phyloP scores from a whole-genome alignment of 768 basidiomycete species.

The Podaxis sp. region DNA sequence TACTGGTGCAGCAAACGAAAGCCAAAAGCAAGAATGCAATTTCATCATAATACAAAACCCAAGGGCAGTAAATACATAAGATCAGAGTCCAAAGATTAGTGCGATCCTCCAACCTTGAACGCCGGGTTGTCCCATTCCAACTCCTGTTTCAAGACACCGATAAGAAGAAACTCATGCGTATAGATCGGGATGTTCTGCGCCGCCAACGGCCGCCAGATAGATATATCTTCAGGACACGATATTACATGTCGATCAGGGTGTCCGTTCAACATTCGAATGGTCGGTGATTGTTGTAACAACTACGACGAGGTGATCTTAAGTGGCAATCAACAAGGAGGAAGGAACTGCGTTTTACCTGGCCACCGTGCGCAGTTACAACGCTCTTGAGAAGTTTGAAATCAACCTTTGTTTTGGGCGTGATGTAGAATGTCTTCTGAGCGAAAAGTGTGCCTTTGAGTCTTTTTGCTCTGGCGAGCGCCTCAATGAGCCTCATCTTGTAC shows the following conservation, averaged over 20 bases:
- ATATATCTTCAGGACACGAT: conserved; percentile 61
- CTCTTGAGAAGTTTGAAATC: conserved; percentile 64
- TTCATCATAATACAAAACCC: neutral
- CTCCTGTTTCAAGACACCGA: conserved; percentile 62
- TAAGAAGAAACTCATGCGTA: conserved; percentile 66
- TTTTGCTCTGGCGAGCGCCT: conserved; percentile 62
- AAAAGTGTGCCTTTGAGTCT: conserved; percentile 55
- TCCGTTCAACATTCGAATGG: conserved; percentile 51
- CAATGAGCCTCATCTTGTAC: conserved; percentile 61
- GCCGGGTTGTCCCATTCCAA: conserved; percentile 58
- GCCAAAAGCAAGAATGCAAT: neutral
- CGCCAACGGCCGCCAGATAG: conserved; percentile 65
- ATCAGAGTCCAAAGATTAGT: neutral
- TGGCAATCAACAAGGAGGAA: conserved; percentile 5
- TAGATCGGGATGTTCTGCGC: conserved; percentile 56
- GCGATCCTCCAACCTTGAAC: conserved; percentile 28
- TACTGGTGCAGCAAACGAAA: neutral
- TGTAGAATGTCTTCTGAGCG: conserved; percentile 66
- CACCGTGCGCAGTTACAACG: conserved; percentile 70
- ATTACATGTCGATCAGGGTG: conserved; percentile 58
- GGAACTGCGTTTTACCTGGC: conserved; percentile 47
- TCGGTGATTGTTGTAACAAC: conserved; percentile 51
- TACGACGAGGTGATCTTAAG: conserved; percentile 20
- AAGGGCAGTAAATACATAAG: neutral
- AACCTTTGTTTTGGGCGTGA: conserved; percentile 64